A percentile compares a stretch with the other conserved stretches of the same genome.
phyloP scores from a whole-genome alignment of 140 eudicot genomes.

The Erigeron philadelphicus region DNA sequence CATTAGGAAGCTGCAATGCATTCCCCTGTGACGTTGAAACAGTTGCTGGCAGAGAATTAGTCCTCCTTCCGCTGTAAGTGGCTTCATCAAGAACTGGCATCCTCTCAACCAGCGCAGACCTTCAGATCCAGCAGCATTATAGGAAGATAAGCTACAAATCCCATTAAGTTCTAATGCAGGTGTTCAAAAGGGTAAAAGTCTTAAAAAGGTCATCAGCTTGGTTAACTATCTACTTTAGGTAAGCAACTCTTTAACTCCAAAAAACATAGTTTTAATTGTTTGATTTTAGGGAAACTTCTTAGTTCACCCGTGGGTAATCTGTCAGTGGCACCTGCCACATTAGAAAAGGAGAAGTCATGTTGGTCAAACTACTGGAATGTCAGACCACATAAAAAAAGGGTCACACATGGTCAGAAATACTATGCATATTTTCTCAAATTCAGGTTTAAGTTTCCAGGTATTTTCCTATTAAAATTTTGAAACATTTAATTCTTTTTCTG shows the following conservation, averaged over 20 bases:
- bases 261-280: background rate
- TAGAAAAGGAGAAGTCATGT: conserved; percentile 7
- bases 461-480: background rate
- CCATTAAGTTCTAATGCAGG: background rate
- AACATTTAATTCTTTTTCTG: background rate
- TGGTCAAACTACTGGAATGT: background rate
- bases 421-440: background rate
- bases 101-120: conserved; percentile 77
- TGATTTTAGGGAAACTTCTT: conserved; percentile 1
- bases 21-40: conserved; percentile 58
- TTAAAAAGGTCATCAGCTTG: background rate
- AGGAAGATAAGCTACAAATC: conserved; percentile 21
- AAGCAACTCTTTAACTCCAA: background rate
- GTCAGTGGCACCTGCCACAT: background rate
- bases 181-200: background rate
- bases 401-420: background rate
- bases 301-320: background rate
- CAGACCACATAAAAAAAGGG: background rate
- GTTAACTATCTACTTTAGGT: background rate
- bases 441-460: background rate
- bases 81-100: conserved; percentile 98
- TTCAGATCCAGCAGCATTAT: conserved; percentile 30
- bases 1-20: conserved; percentile 61
- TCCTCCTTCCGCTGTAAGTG: conserved; percentile 70
- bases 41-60: conserved; percentile 62